phyloP scores from a whole-genome alignment of 1,284 basidiomycete genomes.

The Ceratobasidium sp. region DNA sequence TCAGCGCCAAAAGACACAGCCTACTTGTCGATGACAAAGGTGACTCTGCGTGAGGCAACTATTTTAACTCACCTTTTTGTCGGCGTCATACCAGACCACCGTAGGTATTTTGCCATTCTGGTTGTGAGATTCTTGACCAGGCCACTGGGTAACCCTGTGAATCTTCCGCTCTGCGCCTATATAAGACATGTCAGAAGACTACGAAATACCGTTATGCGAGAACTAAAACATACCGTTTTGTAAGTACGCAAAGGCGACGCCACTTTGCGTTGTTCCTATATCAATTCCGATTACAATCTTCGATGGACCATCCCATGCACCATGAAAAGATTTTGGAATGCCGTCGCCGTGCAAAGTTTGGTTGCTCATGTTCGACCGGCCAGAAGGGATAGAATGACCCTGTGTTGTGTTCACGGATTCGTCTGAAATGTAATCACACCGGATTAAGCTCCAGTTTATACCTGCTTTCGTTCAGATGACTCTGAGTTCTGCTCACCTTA shows the following conservation, averaged over 20 bases:
- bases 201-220: background rate
- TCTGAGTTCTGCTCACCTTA: background rate
- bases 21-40: background rate
- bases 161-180: constrained; percentile 20
- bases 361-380: background rate
- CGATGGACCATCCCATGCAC: constrained; percentile 27
- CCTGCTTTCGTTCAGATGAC: background rate
- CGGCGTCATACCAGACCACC: constrained; percentile 43
- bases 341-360: background rate
- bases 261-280: constrained; percentile 36
- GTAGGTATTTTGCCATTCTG: constrained; percentile 43
- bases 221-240: background rate
- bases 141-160: constrained; percentile 45
- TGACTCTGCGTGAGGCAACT: background rate
- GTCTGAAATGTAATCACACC: background rate
- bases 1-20: constrained; percentile 44
- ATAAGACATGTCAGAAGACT: background rate
- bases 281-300: constrained; percentile 43
- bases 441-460: background rate
- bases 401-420: background rate
- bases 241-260: constrained; percentile 33
- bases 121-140: constrained; percentile 32
- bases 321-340: constrained; percentile 19
- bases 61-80: constrained; percentile 10
- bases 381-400: too few species aligned